These are phyloP conservation scores for Heliophila coronopifolia DNA, from an alignment of 441 rosid species.

Conservation along the genomic window DNA sequence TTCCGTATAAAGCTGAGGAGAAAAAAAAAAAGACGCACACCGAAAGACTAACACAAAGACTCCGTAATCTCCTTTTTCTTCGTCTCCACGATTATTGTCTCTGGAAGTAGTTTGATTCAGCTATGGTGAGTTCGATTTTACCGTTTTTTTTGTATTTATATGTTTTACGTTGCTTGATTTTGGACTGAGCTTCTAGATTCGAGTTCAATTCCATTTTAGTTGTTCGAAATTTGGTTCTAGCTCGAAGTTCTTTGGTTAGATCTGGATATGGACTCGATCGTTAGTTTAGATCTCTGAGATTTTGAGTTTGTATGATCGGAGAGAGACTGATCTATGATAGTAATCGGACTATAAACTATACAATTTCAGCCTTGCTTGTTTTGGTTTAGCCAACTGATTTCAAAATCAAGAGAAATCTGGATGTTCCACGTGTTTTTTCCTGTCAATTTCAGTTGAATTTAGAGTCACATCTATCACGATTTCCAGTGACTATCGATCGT, in stretches of 20 bases:
- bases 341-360: constrained; percentile 2
- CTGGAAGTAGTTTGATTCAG: constrained; percentile 8
- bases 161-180: not conserved
- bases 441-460: constrained; percentile 2
- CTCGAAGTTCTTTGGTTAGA: constrained; percentile 3
- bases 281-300: constrained; percentile 29
- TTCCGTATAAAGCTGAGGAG: constrained; percentile 28
- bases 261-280: constrained; percentile 13
- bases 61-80: constrained; percentile 15
- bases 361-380: not conserved
- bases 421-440: not conserved
- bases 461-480: not conserved
- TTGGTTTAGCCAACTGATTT: not conserved
- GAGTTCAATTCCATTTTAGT: constrained; percentile 11
- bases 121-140: constrained; percentile 30
- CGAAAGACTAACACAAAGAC: constrained; percentile 18
- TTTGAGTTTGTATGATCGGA: constrained; percentile 1
- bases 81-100: constrained; percentile 8
- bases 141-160: not conserved
- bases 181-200: constrained; percentile 8
- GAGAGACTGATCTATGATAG: constrained; percentile 19
- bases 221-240: not conserved
- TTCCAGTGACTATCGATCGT: not conserved
- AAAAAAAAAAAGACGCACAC: constrained; percentile 15
- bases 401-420: constrained; percentile 1